phyloP scores from a whole-genome alignment of 805 yeast species.

The Metschnikowia rubicola region DNA sequence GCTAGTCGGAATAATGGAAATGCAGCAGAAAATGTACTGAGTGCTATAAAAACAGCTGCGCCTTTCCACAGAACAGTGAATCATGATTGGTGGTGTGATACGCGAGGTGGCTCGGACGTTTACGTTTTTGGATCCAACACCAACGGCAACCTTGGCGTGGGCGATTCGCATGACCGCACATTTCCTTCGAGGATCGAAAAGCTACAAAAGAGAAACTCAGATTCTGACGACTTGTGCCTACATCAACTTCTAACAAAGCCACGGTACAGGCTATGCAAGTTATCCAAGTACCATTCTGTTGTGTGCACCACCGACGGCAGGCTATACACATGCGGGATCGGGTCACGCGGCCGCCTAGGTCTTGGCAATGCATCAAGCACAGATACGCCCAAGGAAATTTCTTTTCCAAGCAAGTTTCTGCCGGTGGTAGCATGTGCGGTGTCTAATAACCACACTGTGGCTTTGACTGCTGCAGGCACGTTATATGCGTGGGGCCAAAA shows the following conservation, averaged over 20 bases:
- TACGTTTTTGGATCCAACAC: conserved; percentile 61
- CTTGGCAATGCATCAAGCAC: conserved; percentile 37
- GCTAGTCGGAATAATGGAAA: background rate
- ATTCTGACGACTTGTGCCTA: background rate
- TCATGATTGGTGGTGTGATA: conserved; percentile 40
- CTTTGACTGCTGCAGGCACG: conserved; percentile 48
- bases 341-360: conserved; percentile 72
- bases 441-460: conserved; percentile 68
- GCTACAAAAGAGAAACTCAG: background rate
- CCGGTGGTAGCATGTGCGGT: conserved; percentile 38
- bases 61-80: conserved; percentile 2
- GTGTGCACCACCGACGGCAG: conserved; percentile 54
- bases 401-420: conserved; percentile 28
- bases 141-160: conserved; percentile 63
- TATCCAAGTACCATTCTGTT: conserved; percentile 67
- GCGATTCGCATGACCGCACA: conserved; percentile 50
- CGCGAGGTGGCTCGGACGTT: conserved; percentile 55
- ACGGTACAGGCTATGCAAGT: conserved; percentile 43
- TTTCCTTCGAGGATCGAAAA: conserved; percentile 37
- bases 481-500: conserved; percentile 81
- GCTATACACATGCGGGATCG: conserved; percentile 61
- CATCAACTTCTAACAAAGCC: conserved; percentile 29
- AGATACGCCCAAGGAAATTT: conserved; percentile 43
- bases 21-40: background rate
- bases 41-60: no score